These are phyloP conservation scores for Neurospora tetrasperma DNA, from an alignment of 495 filamentous ascomycete genomes.

Conservation along the genomic window DNA sequence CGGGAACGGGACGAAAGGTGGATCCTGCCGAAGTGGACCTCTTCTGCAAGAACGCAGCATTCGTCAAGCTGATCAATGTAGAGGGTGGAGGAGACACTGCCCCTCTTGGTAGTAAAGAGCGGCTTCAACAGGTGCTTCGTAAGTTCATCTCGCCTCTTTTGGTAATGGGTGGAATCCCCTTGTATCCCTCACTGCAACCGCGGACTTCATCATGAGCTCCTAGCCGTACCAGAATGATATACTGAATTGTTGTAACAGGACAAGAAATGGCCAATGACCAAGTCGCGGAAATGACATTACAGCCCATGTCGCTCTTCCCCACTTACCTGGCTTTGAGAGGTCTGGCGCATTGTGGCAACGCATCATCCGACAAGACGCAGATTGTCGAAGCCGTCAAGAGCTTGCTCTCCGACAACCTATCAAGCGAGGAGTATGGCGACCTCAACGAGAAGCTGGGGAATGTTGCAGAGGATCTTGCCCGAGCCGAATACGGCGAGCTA, in stretches of 20 bases:
- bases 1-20: slow-evolving; percentile 42
- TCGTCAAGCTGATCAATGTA: slow-evolving; percentile 72
- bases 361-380: slow-evolving; percentile 36
- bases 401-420: not conserved
- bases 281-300: slow-evolving; percentile 28
- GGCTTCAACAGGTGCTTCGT: slow-evolving; percentile 24
- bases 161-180: not conserved
- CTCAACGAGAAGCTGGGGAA: not conserved
- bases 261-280: slow-evolving; percentile 32
- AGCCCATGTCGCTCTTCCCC: slow-evolving; percentile 57
- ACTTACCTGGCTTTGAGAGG: slow-evolving; percentile 68
- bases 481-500: slow-evolving; percentile 76
- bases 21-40: slow-evolving; percentile 71
- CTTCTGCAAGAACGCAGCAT: slow-evolving; percentile 93
- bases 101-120: slow-evolving; percentile 12
- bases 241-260: slow-evolving; percentile 20
- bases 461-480: slow-evolving; percentile 51
- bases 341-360: slow-evolving; percentile 23
- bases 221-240: not conserved
- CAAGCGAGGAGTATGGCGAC: not conserved
- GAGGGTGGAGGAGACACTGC: slow-evolving; percentile 14
- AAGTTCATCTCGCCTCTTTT: slow-evolving; percentile 9
- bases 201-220: not conserved
- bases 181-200: not conserved
- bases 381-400: slow-evolving; percentile 35